A percentile compares a stretch with the other conserved stretches of the same genome.
Conservation (phyloP, 2,329 filamentous ascomycete genomes). For the Neurospora crassa region DNA sequence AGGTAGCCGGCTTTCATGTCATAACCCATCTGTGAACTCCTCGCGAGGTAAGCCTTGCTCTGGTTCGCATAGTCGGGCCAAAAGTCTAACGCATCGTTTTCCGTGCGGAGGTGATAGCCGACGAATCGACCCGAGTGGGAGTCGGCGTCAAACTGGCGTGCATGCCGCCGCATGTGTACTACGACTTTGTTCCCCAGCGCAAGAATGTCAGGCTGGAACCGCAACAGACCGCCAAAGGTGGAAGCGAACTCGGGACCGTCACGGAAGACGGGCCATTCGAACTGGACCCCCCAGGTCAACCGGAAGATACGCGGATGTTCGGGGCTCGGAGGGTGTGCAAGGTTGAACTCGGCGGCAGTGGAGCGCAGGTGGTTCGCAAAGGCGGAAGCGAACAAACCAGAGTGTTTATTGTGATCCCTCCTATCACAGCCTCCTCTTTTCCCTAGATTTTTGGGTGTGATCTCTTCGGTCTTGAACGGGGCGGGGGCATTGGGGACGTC, state of each 20-base stretch:
- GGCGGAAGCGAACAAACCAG: conserved; percentile 26
- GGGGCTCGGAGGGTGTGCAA: conserved; percentile 9
- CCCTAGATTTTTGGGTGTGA: conserved; percentile 32
- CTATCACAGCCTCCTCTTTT: conserved; percentile 29
- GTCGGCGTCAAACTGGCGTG: conserved; percentile 14
- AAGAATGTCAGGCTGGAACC: conserved; percentile 32
- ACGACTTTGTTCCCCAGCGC: conserved; percentile 28
- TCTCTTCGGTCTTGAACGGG: conserved; percentile 26
- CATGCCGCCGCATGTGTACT: conserved; percentile 21
- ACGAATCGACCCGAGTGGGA: conserved; percentile 22
- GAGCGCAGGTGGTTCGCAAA: conserved; percentile 26
- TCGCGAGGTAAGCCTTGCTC: conserved; percentile 28
- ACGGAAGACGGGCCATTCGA: conserved; percentile 35
- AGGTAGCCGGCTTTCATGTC: conserved; percentile 32
- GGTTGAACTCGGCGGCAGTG: conserved; percentile 17
- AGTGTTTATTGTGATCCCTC: conserved; percentile 31
- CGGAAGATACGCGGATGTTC: conserved; percentile 28
- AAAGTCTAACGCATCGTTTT: conserved; percentile 34
- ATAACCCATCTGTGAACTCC: conserved; percentile 18
- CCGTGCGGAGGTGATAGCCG: conserved; percentile 38
- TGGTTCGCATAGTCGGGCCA: conserved; percentile 37
- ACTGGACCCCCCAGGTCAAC: conserved; percentile 35
- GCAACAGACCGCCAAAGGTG: conserved; percentile 33
- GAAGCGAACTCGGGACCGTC: conserved; percentile 38
- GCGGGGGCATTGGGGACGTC: conserved; percentile 28